Evolutionary conservation across 805 yeast genomes (phyloP), one percentile per base, ranked within the genome.

Genomic region (Saturnispora sanitii): DNA sequence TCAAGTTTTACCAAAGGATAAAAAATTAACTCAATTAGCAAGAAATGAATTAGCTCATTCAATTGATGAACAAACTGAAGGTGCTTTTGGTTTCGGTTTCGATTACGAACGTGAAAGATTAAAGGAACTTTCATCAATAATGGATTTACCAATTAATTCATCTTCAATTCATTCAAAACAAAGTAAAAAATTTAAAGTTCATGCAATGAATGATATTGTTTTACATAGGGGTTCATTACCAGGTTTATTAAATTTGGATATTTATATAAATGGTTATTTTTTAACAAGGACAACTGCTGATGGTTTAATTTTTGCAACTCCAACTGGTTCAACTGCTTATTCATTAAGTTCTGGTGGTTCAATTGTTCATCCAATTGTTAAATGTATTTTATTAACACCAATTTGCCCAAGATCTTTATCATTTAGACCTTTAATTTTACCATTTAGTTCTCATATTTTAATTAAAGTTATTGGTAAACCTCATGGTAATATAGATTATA

Each of bases 261-360:
- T 90, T n/a, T 77, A 70, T 48, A 80, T 88, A 21, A 92, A 88
- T 57, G 86, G 84, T 18, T 80, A 82, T 56, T 82, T 79, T 53
- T 64, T 90, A 40, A 90, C 97, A 6, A 75, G 88, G 40, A 87
- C 96, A 4, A 82, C 90, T 0, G 95, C 94, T 1, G 97, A 90
- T 60, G 97, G 97, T 29, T 71, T 88, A 7, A 75, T 79, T 4
- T 68, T 86, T 35, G 71, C 92, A 3, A 83, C 96, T 0, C 97
- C 97, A 15, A 88, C 96, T 0, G 97, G 97, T 0, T 84, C 95
- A 8, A 88, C 96, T 0, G 96, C 96, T 0, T 88, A 88, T 55
- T 83, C 95, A 1, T 64, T 88, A 39, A 75, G 85, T 22, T 76
- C 94, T 1, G 96, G 97, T 12, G 97, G 97, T 1, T 77, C 95